Percentiles rank a stretch among this genome's conserved stretches.
Evolutionary conservation across 1,139 yeast species (phyloP).

Genomic region (Pichia sp.): DNA sequence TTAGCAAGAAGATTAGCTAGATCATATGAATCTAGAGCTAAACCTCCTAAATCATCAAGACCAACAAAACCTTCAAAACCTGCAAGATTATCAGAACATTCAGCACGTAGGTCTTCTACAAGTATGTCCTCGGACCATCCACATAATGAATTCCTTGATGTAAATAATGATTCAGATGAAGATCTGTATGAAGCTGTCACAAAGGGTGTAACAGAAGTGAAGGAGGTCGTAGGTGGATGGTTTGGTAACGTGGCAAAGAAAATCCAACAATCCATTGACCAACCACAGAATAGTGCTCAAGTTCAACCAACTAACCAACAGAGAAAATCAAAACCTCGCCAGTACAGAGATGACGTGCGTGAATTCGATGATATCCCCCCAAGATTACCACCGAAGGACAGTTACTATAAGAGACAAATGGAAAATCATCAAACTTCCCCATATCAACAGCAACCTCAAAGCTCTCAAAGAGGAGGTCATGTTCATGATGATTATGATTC

Average conservation of each 20-base stretch:
- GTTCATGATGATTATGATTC: not conserved
- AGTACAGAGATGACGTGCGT: too few relatives aligned
- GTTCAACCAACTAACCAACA: not conserved
- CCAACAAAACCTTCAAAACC: conserved; percentile 9
- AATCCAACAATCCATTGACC: conserved; percentile 30
- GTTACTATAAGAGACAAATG: too few relatives aligned
- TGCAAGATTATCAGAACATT: not conserved
- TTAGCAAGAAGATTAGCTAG: conserved; percentile 77
- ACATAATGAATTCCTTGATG: conserved; percentile 12
- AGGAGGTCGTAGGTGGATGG: conserved; percentile 74
- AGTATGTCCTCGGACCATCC: conserved; percentile 9
- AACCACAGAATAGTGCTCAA: not conserved
- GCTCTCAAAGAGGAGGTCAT: not conserved
- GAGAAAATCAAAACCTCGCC: not conserved
- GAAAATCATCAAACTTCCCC: too few relatives aligned
- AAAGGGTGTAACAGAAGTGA: conserved; percentile 81
- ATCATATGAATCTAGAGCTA: conserved; percentile 28
- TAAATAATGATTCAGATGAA: conserved; percentile 35
- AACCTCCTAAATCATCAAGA: conserved; percentile 8
- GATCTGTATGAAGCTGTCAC: conserved; percentile 59
- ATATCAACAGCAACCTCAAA: conserved; percentile 2
- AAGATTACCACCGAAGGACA: too few relatives aligned
- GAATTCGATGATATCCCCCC: too few relatives aligned
- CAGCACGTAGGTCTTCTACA: too few relatives aligned
- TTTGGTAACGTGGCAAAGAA: conserved; percentile 65